Evolutionary conservation across 306 rosid genomes (phyloP), one percentile per base, ranked within the genome.

Genomic region (Neltuma alba): DNA sequence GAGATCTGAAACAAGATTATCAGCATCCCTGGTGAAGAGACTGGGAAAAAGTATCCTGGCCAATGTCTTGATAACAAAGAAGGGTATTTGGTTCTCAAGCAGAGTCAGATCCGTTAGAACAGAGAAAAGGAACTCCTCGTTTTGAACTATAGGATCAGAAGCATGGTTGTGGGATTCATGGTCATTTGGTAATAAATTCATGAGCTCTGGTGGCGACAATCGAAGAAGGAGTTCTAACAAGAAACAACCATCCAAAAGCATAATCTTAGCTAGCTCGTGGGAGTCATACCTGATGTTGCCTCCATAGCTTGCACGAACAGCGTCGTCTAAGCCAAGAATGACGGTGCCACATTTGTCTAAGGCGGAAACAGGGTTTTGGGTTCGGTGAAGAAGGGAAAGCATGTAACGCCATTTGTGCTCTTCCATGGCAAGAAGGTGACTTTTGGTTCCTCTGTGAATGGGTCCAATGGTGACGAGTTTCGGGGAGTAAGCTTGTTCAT

Each of bases 191-290:
- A 45, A 34, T 36, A 64, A 45, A 44, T 21, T 63, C 13, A 15
- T 54, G 68, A 82, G 55, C 4, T 70, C 31, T 34, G 25, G 54
- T 1, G 41, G 74, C 28, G 71, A 62, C 37, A 52, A 21, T 55
- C 70, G 48, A 30, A 76, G 48, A 42, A 87, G 81, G 3, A 87
- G 73, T 34, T 87, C 88, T 20, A 87, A 54, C 58, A 87, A n/a
- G 33, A 87, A 84, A 27, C 83, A 81, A 4, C 90, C 88, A 77
- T 87, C 90, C 9, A 84, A 23, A 61, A 87, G 41, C 82, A 87
- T 84, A n/a, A 80, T 76, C 74, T 76, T 82, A 1, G 86, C 84
- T 0, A 84, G 75, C 5, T 81, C 88, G 4, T 79, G 65, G 1
- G 79, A 23, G 0, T 83, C 80, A 14, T 72, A 71, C 55, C 69